These are phyloP conservation scores for Waltergamsia citrina DNA, from an alignment of 2,329 filamentous ascomycete genomes.

Conservation along the genomic window DNA sequence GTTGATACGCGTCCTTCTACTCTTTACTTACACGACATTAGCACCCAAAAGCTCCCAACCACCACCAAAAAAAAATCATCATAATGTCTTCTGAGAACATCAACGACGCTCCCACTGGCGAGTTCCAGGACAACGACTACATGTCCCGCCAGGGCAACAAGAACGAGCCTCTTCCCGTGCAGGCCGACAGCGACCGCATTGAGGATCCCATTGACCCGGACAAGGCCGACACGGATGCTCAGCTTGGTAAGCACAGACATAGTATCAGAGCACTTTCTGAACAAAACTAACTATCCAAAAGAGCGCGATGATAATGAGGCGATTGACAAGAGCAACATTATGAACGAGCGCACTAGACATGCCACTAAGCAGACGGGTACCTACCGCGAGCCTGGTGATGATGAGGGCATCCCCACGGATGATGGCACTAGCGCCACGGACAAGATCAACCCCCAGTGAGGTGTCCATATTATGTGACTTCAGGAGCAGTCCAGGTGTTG, in stretches of 20 bases:
- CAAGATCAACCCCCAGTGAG: neutral
- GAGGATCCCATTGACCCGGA: slow-evolving; percentile 20
- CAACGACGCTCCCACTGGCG: slow-evolving; percentile 5
- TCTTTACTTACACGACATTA: neutral
- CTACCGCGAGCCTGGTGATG: slow-evolving; percentile 7
- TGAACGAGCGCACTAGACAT: slow-evolving; percentile 7
- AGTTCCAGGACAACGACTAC: slow-evolving; percentile 12
- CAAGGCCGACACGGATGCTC: slow-evolving; percentile 21
- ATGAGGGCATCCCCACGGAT: slow-evolving; percentile 6
- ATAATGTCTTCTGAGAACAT: slow-evolving; percentile 5
- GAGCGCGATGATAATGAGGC: slow-evolving; percentile 7
- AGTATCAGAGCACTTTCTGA: too few relatives aligned
- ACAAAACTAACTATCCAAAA: neutral
- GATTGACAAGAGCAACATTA: slow-evolving; percentile 9
- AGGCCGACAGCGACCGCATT: slow-evolving; percentile 18
- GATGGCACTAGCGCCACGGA: slow-evolving; percentile 5
- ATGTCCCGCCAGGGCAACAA: slow-evolving; percentile 21
- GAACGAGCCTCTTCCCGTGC: slow-evolving; percentile 18
- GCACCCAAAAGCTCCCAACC: neutral
- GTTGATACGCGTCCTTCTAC: neutral
- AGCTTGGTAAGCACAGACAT: slow-evolving; percentile 17
- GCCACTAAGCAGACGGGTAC: slow-evolving; percentile 4
- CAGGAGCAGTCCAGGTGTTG: neutral
- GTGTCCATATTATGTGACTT: too few relatives aligned
- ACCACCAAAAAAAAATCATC: too few relatives aligned